phyloP scores from a whole-genome alignment of 1,284 basidiomycete genomes.

The Apiotrichum domesticum region DNA sequence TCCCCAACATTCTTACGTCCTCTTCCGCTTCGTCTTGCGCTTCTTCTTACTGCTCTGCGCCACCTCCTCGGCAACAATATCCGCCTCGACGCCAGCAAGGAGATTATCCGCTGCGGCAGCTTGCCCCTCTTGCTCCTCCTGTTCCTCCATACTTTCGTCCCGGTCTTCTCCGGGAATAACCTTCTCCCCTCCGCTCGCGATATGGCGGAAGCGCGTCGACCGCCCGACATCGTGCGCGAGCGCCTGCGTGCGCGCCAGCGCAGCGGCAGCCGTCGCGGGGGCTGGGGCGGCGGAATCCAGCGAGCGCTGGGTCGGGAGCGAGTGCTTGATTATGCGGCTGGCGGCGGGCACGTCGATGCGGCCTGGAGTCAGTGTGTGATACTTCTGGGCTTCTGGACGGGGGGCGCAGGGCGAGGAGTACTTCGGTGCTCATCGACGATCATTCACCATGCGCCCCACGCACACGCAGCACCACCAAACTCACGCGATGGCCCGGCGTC shows the following conservation, averaged over 20 bases:
- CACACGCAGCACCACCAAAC: conserved; percentile 8
- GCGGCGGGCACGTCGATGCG: conserved; percentile 35
- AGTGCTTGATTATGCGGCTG: conserved; percentile 31
- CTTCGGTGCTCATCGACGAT: too few relatives aligned
- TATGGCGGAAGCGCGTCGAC: conserved; percentile 25
- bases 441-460: too few relatives aligned
- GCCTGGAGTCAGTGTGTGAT: not conserved
- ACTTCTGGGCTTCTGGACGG: too few relatives aligned
- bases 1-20: too few relatives aligned
- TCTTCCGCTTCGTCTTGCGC: not conserved
- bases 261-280: conserved; percentile 15
- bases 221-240: conserved; percentile 4
- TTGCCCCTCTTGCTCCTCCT: not conserved
- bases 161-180: conserved; percentile 15
- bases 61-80: conserved; percentile 10
- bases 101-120: not conserved
- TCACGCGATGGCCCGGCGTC: conserved; percentile 21
- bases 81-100: conserved; percentile 16
- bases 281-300: not conserved
- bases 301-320: conserved; percentile 20
- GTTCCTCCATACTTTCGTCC: conserved; percentile 2
- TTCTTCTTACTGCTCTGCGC: not conserved
- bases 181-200: conserved; percentile 20
- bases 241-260: conserved; percentile 17
- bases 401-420: too few relatives aligned